Base-by-base conservation (phyloP, 495 filamentous ascomycete species). In the Tricharina praecox region DNA sequence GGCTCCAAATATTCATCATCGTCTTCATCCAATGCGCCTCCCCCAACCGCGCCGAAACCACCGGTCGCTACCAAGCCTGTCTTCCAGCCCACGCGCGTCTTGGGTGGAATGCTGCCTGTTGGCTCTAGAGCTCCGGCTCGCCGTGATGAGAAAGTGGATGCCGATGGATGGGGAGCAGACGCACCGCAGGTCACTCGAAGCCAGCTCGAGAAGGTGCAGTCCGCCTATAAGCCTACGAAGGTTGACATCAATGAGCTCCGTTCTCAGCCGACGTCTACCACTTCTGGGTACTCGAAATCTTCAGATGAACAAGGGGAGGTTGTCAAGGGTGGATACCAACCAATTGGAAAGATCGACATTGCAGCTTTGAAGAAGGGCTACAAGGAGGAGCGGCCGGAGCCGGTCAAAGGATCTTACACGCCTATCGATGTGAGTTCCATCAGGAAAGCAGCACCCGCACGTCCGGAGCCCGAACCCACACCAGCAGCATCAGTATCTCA, bases 331-430 rank as follows among this genome's bases (percentile, higher is more conserved):
- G 82, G 70, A n/a, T 99, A 99, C 61, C 87, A 93, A 61, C 90
- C 90, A 5, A 71, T 99, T 50, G 92, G 92, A 8, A 95, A 93
- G 64, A 82, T 96, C 9, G 86, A 96, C 56, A 95, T 99, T 65
- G 81, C 82, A 30, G 85, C 83, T 2, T 77, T 96, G 45, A 72
- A 86, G 40, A 87, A 88, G 8, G 75, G 77, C 51, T 51, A 67
- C 13, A 65, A 72, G 35, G 81, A 93, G 53, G 82, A 93, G 44
- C 68, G 86, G 37, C 88, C 88, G 3, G 71, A 76, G 3, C 70
- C 75, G 3, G 82, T 95, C 3, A 96, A 92, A 63, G 88, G 88
- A 10, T 72, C 85, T 13, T 96, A 96, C 55, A 79, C 93, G 63
- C 88, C 88, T 1, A 73, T 93, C 26, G 88, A 95, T 53, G 93